Conservation (phyloP, 106 monocot species). For the Apostasia shenzhenica region DNA sequence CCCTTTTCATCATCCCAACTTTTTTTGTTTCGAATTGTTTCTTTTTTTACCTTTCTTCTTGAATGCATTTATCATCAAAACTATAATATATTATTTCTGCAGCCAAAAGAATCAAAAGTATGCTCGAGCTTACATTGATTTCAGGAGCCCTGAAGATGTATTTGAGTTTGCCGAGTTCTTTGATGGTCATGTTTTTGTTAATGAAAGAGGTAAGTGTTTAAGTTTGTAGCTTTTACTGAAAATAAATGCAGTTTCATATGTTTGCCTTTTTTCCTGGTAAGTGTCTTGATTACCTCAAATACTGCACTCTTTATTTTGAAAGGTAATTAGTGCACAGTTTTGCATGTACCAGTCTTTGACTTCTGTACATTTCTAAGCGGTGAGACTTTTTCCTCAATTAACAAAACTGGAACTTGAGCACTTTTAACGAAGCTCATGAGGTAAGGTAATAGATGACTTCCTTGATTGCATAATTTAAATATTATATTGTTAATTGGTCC, state of each 20-base stretch:
- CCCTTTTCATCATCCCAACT: not conserved
- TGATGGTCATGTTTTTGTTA: constrained; percentile 82
- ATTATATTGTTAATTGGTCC: too few relatives aligned
- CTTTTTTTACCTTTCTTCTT: not conserved
- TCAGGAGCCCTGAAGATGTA: constrained; percentile 61
- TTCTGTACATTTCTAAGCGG: too few relatives aligned
- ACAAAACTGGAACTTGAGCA: too few relatives aligned
- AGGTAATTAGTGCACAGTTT: too few relatives aligned
- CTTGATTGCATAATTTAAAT: too few relatives aligned
- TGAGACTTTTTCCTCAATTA: too few relatives aligned
- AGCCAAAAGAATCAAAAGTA: constrained; percentile 65
- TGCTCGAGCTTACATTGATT: constrained; percentile 74
- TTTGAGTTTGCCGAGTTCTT: constrained; percentile 89
- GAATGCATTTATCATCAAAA: not conserved
- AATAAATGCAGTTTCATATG: not conserved
- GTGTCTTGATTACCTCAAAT: too few relatives aligned
- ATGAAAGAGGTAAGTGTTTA: constrained; percentile 67
- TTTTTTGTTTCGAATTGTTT: not conserved
- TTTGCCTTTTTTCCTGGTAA: not conserved
- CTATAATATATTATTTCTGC: constrained; percentile 10
- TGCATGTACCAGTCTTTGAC: too few relatives aligned
- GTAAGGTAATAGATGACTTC: too few relatives aligned
- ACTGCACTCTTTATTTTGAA: too few relatives aligned
- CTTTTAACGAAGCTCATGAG: too few relatives aligned
- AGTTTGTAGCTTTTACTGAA: not conserved